These are phyloP conservation scores for Eruca vesicaria DNA, from an alignment of 441 rosid genomes.

Conservation along the genomic window DNA sequence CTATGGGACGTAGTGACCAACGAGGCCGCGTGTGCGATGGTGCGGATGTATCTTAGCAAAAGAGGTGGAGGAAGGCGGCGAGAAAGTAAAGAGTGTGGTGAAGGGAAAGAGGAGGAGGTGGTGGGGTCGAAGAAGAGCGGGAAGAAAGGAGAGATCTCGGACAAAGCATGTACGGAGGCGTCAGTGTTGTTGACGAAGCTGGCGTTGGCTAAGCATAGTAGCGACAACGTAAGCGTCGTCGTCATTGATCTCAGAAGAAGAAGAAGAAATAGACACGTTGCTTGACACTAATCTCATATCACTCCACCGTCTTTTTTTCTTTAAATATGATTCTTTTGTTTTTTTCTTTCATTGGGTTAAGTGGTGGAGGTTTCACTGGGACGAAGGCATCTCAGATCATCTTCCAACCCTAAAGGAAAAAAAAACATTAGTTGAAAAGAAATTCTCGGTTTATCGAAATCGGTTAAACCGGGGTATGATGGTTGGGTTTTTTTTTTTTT, in stretches of 20 bases:
- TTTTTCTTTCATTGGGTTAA: not conserved
- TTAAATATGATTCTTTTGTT: constrained; percentile 21
- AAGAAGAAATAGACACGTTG: constrained; percentile 35
- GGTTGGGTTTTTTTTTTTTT: not conserved
- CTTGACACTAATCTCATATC: constrained; percentile 21
- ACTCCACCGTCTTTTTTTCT: constrained; percentile 9
- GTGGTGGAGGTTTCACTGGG: constrained; percentile 17
- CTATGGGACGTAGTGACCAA: constrained; percentile 71
- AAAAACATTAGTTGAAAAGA: not conserved
- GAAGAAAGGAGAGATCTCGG: constrained; percentile 40
- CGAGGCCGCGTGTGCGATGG: constrained; percentile 56
- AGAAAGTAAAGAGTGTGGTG: constrained; percentile 13
- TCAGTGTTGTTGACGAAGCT: constrained; percentile 51
- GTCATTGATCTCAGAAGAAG: constrained; percentile 55
- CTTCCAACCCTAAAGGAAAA: constrained; percentile 12
- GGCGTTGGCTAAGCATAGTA: constrained; percentile 55
- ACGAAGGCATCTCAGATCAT: constrained; percentile 19
- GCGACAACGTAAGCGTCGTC: constrained; percentile 64
- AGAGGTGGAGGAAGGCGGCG: constrained; percentile 16
- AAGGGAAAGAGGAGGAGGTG: constrained; percentile 14
- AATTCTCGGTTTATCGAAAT: not conserved
- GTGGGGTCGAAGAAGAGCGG: constrained; percentile 34
- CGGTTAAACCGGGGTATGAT: constrained; percentile 2
- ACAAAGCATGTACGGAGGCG: constrained; percentile 56
- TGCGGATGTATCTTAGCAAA: constrained; percentile 41